These are phyloP conservation scores for Penicillium cinerascens DNA, from an alignment of 495 filamentous ascomycete species.

Conservation along the genomic window DNA sequence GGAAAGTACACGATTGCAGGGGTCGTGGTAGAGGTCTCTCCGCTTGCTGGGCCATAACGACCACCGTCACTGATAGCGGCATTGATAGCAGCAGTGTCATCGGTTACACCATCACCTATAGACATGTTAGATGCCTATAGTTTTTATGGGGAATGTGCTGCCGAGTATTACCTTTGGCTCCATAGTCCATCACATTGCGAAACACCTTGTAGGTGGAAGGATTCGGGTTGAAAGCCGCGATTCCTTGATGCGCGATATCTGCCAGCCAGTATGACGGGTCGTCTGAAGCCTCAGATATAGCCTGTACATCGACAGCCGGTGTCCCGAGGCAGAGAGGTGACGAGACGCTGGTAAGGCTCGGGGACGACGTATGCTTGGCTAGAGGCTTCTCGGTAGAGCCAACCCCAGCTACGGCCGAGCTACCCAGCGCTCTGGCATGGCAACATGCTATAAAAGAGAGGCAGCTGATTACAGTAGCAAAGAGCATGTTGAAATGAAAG, in stretches of 20 bases:
- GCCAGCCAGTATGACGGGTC: conserved; percentile 62
- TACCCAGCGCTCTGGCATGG: conserved; percentile 20
- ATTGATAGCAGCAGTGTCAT: conserved; percentile 65
- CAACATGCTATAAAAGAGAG: conserved; percentile 17
- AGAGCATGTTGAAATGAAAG: conserved; percentile 16
- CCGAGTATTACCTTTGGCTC: conserved; percentile 46
- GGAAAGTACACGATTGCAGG: conserved; percentile 64
- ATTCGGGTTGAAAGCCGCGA: conserved; percentile 54
- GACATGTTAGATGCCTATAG: not conserved
- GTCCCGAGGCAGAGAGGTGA: conserved; percentile 3
- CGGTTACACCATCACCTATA: conserved; percentile 57
- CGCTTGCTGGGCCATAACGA: conserved; percentile 48
- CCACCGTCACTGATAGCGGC: conserved; percentile 51
- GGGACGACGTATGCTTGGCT: conserved; percentile 9
- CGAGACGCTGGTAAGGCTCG: conserved; percentile 13
- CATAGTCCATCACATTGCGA: conserved; percentile 76
- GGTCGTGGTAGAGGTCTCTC: conserved; percentile 47
- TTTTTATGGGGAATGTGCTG: not conserved
- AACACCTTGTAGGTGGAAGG: conserved; percentile 59
- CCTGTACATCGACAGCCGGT: not conserved
- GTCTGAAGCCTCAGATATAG: conserved; percentile 16
- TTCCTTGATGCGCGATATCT: conserved; percentile 61
- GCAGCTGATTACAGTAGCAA: conserved; percentile 7
- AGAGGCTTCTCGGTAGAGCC: conserved; percentile 16
- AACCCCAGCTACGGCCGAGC: conserved; percentile 18